Conservation (phyloP, 352 stramenopile genomes). For the Globisporangium heterothallicum region DNA sequence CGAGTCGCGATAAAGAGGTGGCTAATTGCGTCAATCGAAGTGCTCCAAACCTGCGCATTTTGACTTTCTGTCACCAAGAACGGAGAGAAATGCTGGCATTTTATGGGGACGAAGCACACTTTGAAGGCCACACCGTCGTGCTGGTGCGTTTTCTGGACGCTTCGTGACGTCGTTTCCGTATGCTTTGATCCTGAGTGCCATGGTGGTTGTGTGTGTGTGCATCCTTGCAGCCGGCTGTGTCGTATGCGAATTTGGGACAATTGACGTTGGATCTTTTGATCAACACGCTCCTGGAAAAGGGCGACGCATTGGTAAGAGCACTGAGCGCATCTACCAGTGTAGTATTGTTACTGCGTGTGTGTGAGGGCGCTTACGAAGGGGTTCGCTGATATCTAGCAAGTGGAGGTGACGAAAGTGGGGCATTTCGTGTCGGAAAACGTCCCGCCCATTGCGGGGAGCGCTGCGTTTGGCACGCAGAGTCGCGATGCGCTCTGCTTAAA, state of each 20-base stretch:
- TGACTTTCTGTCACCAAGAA: too few species aligned
- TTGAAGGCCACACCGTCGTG: constrained; percentile 48
- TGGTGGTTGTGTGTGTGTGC: constrained; percentile 1
- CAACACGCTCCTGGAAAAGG: constrained; percentile 65
- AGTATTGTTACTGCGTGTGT: too few species aligned
- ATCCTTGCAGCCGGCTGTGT: constrained; percentile 52
- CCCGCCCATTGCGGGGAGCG: constrained; percentile 50
- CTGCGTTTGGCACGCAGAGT: constrained; percentile 44
- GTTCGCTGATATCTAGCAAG: constrained; percentile 24
- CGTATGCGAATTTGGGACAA: constrained; percentile 78
- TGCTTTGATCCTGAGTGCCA: not conserved
- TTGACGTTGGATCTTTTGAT: constrained; percentile 69
- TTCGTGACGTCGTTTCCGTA: not conserved
- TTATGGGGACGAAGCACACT: constrained; percentile 12
- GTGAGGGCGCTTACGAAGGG: too few species aligned
- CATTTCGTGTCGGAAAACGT: constrained; percentile 58
- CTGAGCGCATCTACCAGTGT: not conserved
- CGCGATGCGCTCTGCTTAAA: constrained; percentile 60
- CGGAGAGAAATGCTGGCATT: constrained; percentile 11
- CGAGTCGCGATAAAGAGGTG: not conserved
- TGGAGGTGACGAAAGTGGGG: constrained; percentile 38
- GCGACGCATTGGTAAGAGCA: constrained; percentile 31
- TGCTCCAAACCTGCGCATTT: too few species aligned
- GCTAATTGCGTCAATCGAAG: not conserved
- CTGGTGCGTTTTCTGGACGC: constrained; percentile 28